A percentile compares a stretch with the other conserved stretches of the same genome.
Conservation (phyloP, 352 stramenopile genomes). For the Phytophthora tentaculata region DNA sequence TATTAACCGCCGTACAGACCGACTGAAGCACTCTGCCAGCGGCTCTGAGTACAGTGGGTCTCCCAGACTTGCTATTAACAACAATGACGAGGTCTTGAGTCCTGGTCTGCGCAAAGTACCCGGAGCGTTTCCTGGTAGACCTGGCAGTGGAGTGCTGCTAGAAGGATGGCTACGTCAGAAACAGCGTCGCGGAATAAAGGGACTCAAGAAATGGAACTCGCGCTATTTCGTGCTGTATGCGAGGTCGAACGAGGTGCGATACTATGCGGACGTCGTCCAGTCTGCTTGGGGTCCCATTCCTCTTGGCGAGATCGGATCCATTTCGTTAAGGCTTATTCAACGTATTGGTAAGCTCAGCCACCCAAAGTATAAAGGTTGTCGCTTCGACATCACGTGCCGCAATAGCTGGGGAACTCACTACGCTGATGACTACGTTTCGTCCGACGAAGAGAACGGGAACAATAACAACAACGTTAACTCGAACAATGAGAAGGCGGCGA, state of each 20-base stretch:
- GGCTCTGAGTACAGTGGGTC: constrained; percentile 46
- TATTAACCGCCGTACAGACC: constrained; percentile 54
- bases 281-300: constrained; percentile 81
- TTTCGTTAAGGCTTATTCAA: constrained; percentile 83
- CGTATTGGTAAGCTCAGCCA: constrained; percentile 80
- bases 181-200: constrained; percentile 78
- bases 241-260: constrained; percentile 75
- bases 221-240: constrained; percentile 85
- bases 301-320: constrained; percentile 78
- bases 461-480: constrained; percentile 34
- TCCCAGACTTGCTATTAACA: constrained; percentile 29
- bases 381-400: constrained; percentile 85
- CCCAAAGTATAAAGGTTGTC: constrained; percentile 84
- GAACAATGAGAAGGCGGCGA: constrained; percentile 30
- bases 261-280: constrained; percentile 82
- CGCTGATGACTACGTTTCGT: constrained; percentile 82
- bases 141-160: constrained; percentile 73
- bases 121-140: constrained; percentile 51
- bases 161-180: constrained; percentile 87
- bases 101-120: constrained; percentile 61
- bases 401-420: constrained; percentile 83
- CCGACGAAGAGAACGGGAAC: constrained; percentile 67
- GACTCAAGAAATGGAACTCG: constrained; percentile 87
- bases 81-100: constrained; percentile 46
- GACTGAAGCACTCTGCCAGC: constrained; percentile 54